These are phyloP conservation scores for Zizania palustris DNA, from an alignment of 202 grass and related monocot genomes.

Conservation along the genomic window DNA sequence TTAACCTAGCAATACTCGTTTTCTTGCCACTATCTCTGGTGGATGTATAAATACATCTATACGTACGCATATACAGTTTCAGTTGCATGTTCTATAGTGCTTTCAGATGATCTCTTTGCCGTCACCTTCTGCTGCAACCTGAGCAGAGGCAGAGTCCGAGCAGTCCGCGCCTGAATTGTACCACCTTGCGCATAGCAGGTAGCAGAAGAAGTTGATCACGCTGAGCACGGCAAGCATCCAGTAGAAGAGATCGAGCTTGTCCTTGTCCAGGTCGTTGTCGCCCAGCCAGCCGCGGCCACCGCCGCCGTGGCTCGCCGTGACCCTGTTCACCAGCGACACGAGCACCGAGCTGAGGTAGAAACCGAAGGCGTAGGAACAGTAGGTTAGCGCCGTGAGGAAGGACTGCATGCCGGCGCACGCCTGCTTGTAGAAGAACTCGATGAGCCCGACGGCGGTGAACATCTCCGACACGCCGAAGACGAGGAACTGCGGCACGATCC, in stretches of 20 bases:
- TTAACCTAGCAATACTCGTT: conserved; percentile 25
- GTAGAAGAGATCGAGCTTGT: conserved; percentile 88
- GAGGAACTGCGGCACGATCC: conserved; percentile 95
- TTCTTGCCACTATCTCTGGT: conserved; percentile 1
- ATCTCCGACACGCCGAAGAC: conserved; percentile 95
- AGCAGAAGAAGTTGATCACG: conserved; percentile 80
- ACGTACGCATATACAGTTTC: conserved; percentile 28
- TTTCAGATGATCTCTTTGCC: conserved; percentile 50
- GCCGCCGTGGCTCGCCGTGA: conserved; percentile 53
- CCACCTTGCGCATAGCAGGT: conserved; percentile 79
- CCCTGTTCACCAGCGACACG: conserved; percentile 78
- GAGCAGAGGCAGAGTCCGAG: conserved; percentile 40
- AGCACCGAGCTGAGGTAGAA: conserved; percentile 96
- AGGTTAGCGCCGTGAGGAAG: conserved; percentile 91
- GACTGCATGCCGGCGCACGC: conserved; percentile 84
- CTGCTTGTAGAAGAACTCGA: conserved; percentile 99
- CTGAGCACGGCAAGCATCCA: conserved; percentile 83
- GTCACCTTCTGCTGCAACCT: conserved; percentile 42
- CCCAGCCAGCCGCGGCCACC: conserved; percentile 66
- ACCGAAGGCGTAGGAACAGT: conserved; percentile 94
- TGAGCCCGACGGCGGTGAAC: conserved; percentile 97
- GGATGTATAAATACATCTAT: conserved; percentile 41
- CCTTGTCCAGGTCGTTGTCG: conserved; percentile 75
- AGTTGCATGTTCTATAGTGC: neutral
- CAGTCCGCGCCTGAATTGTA: conserved; percentile 44